These are phyloP conservation scores for Clarireedia paspali DNA, from an alignment of 2,329 filamentous ascomycete genomes.

Conservation along the genomic window DNA sequence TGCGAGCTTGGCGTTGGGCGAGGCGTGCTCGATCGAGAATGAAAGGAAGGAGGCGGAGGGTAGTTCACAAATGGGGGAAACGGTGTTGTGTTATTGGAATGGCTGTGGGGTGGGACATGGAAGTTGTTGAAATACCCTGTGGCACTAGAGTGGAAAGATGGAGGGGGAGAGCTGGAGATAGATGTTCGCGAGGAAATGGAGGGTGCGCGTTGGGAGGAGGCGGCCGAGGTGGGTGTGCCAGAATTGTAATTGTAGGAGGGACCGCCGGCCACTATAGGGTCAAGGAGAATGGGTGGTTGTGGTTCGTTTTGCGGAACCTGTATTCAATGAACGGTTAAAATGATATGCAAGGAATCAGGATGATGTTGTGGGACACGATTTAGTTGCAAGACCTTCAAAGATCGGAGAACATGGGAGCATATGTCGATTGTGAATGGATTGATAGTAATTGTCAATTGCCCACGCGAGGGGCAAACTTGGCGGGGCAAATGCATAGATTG, in stretches of 20 bases:
- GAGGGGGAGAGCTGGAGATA: conserved; percentile 21
- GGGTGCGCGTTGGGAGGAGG: conserved; percentile 11
- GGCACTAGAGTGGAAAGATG: conserved; percentile 16
- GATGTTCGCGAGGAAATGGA: conserved; percentile 14
- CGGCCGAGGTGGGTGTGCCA: conserved; percentile 17
- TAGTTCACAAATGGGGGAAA: conserved; percentile 16
- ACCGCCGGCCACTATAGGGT: conserved; percentile 14
- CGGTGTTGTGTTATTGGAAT: background rate
- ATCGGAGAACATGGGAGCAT: background rate
- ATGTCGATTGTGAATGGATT: too few species aligned
- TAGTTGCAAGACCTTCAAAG: background rate
- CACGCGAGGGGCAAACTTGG: too few species aligned
- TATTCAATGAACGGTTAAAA: background rate
- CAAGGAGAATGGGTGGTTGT: conserved; percentile 17
- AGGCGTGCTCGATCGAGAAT: conserved; percentile 4
- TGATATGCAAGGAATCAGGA: background rate
- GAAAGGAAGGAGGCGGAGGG: conserved; percentile 8
- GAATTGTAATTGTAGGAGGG: conserved; percentile 21
- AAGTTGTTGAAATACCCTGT: background rate
- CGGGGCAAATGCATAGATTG: too few species aligned
- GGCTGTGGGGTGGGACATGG: background rate
- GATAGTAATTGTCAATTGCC: too few species aligned
- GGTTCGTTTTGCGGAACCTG: conserved; percentile 17
- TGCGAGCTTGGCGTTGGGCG: conserved; percentile 14
- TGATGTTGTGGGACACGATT: background rate